These are phyloP conservation scores for Choiromyces venosus DNA, from an alignment of 495 filamentous ascomycete species.

Conservation along the genomic window DNA sequence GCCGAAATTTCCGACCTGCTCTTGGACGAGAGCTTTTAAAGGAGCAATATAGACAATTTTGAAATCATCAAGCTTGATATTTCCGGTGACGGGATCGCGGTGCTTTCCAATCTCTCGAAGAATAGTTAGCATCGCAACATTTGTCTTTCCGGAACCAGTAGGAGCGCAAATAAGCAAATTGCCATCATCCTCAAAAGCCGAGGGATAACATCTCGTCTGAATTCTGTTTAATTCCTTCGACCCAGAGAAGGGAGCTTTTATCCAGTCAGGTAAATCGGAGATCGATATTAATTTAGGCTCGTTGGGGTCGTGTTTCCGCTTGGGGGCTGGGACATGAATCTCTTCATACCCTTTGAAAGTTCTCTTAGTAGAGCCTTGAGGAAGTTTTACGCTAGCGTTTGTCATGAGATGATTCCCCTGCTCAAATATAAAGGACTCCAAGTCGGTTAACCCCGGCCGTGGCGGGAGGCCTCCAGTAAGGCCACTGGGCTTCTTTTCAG, in stretches of 20 bases:
- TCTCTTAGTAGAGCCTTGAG: constrained; percentile 87
- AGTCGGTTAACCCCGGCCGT: constrained; percentile 74
- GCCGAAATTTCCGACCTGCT: constrained; percentile 96
- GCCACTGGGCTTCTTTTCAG: constrained; percentile 56
- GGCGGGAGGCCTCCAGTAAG: constrained; percentile 84
- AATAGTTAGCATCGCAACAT: constrained; percentile 96
- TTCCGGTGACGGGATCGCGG: constrained; percentile 74
- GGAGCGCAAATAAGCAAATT: constrained; percentile 98
- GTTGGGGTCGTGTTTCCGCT: constrained; percentile 69
- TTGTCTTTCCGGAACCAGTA: constrained; percentile 96
- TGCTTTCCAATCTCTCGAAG: constrained; percentile 95
- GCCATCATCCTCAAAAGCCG: constrained; percentile 88
- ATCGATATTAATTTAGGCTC: constrained; percentile 74
- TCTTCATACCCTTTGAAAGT: constrained; percentile 98
- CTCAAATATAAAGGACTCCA: constrained; percentile 94
- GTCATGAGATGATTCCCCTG: constrained; percentile 99
- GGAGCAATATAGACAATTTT: constrained; percentile 96
- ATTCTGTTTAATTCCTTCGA: constrained; percentile 84
- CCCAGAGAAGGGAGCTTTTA: constrained; percentile 66
- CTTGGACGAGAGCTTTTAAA: constrained; percentile 89
- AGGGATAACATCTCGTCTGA: constrained; percentile 84
- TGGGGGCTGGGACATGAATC: constrained; percentile 90
- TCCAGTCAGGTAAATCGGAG: constrained; percentile 87
- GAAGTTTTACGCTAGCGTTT: constrained; percentile 89
- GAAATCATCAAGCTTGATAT: constrained; percentile 90